Base-by-base conservation (phyloP, 2,329 filamentous ascomycete species). In the Elsinoe necatrix region DNA sequence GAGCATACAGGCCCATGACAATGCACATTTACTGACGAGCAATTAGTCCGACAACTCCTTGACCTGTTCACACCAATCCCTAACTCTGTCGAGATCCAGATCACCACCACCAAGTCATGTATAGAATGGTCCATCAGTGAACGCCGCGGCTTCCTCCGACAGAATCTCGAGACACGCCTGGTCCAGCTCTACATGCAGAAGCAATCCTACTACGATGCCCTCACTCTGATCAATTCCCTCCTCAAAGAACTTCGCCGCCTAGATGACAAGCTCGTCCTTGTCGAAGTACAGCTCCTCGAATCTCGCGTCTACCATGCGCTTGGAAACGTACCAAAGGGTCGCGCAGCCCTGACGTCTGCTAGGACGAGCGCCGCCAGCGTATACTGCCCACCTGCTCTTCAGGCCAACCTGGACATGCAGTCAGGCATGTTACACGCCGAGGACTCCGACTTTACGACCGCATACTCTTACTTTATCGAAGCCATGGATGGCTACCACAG, bases 401-500 rank as follows among this genome's bases (percentile, higher is more conserved):
- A 98, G 76, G 93, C 93, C 45, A 90, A 93, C 66, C 82, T 98
- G 63, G 93, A 98, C 70, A 97, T 98, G 93, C 93, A 98, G 78
- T 95, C 89, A 62, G 95, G 93, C 63, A 97, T 97, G 86, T 83
- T 98, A 58, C 95, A 98, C 72, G 93, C 93, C 21, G 95, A 98
- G 75, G 93, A 98, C 71, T 88, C 90, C 75, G 95, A 98, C 76
- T 98, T 98, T 81, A 96, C 95, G 77, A 98, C 93, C 23, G 89
- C 93, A 51, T 98, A 87, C 74, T 96, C 91, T 51, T 98, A 98
- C 80, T 98, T 98, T 73, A 97, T 98, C 72, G 93, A 98, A 76
- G 93, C 95, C 1, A 83, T 98, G 61, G 93, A 98, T 70, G 93
- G 93, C 59, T 98, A 97, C 74, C 89, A 93, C 74, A 85, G 86